phyloP scores from a whole-genome alignment of 2,329 filamentous ascomycete genomes.

The Septoria petroselini region DNA sequence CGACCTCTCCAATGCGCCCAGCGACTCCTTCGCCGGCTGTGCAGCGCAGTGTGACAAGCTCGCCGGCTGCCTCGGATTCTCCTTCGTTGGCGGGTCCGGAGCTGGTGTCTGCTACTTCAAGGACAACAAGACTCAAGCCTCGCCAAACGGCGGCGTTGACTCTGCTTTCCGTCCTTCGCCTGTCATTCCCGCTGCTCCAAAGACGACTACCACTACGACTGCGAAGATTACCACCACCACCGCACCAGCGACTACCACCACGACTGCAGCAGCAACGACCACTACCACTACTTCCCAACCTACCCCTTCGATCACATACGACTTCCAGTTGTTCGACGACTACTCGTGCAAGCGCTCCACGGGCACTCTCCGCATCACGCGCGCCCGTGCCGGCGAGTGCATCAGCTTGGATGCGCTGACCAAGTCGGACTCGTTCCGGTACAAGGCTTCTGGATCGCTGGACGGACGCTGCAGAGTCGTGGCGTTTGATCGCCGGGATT shows the following conservation, averaged over 20 bases:
- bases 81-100: neutral
- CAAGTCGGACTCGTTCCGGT: neutral
- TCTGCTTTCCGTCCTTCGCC: neutral
- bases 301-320: neutral
- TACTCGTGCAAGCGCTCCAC: neutral
- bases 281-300: neutral
- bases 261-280: neutral
- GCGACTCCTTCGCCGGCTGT: neutral
- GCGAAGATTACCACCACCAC: neutral
- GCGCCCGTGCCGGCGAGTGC: neutral
- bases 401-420: neutral
- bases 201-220: neutral
- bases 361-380: neutral
- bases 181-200: neutral
- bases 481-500: neutral
- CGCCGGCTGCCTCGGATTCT: neutral
- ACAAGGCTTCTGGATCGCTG: neutral
- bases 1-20: neutral
- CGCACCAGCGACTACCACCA: neutral
- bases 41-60: neutral
- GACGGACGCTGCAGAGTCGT: neutral
- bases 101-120: neutral
- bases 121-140: neutral
- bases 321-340: neutral
- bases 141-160: neutral